Evolutionary conservation across 257 asterid genomes (phyloP).

Genomic region (Cruciata laevipes): DNA sequence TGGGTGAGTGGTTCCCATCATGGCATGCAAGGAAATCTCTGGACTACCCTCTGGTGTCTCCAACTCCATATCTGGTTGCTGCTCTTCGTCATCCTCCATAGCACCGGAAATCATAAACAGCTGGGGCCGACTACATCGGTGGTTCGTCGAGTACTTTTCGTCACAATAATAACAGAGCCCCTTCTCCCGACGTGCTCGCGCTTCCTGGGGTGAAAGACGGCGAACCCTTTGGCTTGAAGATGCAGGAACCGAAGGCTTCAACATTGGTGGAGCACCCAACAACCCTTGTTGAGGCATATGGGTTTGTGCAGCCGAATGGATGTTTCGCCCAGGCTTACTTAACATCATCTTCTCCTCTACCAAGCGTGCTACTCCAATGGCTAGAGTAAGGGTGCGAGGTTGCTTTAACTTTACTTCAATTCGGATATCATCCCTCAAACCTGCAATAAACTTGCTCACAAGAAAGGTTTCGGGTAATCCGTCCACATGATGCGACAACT

Average conservation of each 20-base stretch:
- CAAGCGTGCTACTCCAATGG: neutral
- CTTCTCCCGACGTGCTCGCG: neutral
- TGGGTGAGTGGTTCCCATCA: neutral
- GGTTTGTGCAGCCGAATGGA: neutral
- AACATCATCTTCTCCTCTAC: neutral
- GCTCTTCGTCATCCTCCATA: neutral
- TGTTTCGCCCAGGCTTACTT: neutral
- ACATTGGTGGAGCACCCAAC: neutral
- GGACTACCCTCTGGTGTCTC: neutral
- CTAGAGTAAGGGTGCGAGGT: neutral
- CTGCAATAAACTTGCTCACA: neutral
- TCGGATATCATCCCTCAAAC: neutral
- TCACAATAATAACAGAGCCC: neutral
- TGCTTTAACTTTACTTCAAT: neutral
- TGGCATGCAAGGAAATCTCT: neutral
- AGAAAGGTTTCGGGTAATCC: neutral
- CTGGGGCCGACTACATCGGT: neutral
- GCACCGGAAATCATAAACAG: neutral
- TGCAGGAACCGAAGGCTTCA: neutral
- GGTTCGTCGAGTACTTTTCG: neutral
- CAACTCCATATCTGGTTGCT: neutral
- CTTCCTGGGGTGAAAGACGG: too few species aligned
- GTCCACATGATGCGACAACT: neutral
- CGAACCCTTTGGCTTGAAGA: neutral
- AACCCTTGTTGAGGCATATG: neutral